These are phyloP conservation scores for Aureobasidium sp. DNA, from an alignment of 2,329 filamentous ascomycete genomes.

Conservation along the genomic window DNA sequence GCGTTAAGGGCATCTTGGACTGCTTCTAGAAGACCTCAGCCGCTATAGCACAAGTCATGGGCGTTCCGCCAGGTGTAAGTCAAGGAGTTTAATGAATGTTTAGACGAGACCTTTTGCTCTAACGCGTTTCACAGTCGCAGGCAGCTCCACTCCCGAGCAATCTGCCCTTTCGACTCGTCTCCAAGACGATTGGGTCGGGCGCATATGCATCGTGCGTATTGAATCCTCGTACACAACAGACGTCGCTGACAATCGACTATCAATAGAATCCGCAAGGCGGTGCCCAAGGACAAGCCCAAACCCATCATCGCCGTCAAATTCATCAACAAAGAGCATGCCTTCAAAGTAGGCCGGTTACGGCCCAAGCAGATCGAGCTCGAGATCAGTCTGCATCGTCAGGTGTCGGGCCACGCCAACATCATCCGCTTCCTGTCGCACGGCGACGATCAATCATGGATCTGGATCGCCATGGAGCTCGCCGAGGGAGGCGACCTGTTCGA, in stretches of 20 bases:
- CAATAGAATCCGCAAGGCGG: slow-evolving; percentile 82
- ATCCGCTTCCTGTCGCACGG: slow-evolving; percentile 88
- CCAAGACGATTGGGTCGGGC: slow-evolving; percentile 91
- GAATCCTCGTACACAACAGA: background rate
- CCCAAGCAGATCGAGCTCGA: slow-evolving; percentile 88
- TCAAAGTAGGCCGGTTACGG: slow-evolving; percentile 79
- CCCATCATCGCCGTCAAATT: slow-evolving; percentile 97
- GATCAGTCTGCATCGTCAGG: slow-evolving; percentile 80
- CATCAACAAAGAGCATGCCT: slow-evolving; percentile 94
- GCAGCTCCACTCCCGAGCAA: slow-evolving; percentile 76
- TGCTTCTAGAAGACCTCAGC: background rate
- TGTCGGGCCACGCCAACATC: slow-evolving; percentile 69
- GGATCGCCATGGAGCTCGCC: slow-evolving; percentile 97
- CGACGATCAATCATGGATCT: slow-evolving; percentile 80
- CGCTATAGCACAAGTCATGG: slow-evolving; percentile 19
- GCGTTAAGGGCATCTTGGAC: background rate
- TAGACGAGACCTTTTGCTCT: slow-evolving; percentile 3
- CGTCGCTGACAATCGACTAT: background rate
- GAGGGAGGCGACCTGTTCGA: slow-evolving; percentile 96
- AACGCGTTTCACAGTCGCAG: slow-evolving; percentile 58
- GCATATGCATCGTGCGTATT: slow-evolving; percentile 84
- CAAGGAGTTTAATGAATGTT: background rate
- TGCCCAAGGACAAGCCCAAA: slow-evolving; percentile 58
- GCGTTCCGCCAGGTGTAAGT: slow-evolving; percentile 28
- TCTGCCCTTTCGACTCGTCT: slow-evolving; percentile 88